Conservation (phyloP, 148 eudicot genomes). For the Rhododendron molle region DNA sequence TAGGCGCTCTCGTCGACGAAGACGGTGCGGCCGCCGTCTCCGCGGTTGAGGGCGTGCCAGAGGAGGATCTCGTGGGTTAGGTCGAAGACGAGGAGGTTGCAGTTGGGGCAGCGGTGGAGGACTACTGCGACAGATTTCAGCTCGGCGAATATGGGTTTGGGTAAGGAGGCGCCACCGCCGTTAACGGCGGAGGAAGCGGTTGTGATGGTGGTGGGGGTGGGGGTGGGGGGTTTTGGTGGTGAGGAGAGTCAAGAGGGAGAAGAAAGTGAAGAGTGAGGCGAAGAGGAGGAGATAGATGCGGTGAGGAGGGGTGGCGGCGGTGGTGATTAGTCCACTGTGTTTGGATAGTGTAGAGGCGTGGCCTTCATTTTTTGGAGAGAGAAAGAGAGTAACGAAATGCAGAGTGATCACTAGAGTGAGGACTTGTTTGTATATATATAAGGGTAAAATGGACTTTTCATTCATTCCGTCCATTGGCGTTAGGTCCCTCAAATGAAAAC, state of each 20-base stretch:
- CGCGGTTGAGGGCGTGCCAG: conserved; percentile 54
- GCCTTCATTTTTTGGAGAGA: too few species aligned
- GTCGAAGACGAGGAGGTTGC: conserved; percentile 75
- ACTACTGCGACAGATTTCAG: conserved; percentile 40
- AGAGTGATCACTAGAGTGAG: too few species aligned
- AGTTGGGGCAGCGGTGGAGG: conserved; percentile 49
- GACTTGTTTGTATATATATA: too few species aligned
- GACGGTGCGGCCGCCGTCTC: conserved; percentile 45
- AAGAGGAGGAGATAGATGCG: conserved; percentile 39
- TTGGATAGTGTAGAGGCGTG: too few species aligned
- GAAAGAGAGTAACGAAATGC: too few species aligned
- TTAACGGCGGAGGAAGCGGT: conserved; percentile 15
- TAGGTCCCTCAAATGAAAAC: too few species aligned
- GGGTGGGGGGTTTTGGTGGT: conserved; percentile 22
- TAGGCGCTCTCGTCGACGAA: conserved; percentile 68
- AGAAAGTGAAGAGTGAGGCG: conserved; percentile 35
- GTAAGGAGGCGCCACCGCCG: conserved; percentile 12
- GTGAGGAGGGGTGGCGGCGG: conserved; percentile 1
- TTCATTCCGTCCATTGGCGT: too few species aligned
- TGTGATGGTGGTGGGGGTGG: conserved; percentile 10
- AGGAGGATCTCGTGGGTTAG: conserved; percentile 78
- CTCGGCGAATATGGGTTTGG: conserved; percentile 38
- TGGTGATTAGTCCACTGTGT: conserved; percentile 2
- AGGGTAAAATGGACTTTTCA: too few species aligned
- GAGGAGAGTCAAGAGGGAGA: conserved; percentile 40